A percentile compares a stretch with the other conserved stretches of the same genome.
Conservation (phyloP, 345 rosid genomes). For the Carallia brachiata region DNA sequence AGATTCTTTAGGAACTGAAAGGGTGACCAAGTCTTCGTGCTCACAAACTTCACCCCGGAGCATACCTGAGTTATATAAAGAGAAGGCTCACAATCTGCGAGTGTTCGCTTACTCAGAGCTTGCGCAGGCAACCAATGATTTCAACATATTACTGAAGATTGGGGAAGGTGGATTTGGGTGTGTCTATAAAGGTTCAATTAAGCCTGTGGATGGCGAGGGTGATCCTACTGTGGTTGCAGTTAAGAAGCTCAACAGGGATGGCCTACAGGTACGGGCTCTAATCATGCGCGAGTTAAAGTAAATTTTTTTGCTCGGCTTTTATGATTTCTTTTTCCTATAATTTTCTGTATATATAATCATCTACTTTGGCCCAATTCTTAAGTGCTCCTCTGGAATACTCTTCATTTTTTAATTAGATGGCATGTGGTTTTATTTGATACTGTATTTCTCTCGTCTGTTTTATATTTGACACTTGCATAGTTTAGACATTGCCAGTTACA, state of each 20-base stretch:
- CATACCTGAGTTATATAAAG: slow-evolving; percentile 61
- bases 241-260: slow-evolving; percentile 69
- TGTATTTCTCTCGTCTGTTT: too few relatives aligned
- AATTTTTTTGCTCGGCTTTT: too few relatives aligned
- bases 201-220: slow-evolving; percentile 41
- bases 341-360: too few relatives aligned
- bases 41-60: slow-evolving; percentile 55
- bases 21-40: slow-evolving; percentile 41
- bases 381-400: too few relatives aligned
- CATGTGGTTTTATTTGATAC: too few relatives aligned
- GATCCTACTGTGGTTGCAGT: slow-evolving; percentile 61
- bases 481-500: too few relatives aligned
- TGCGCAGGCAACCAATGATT: slow-evolving; percentile 59
- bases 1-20: slow-evolving; percentile 23
- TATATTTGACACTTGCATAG: too few relatives aligned
- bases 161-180: slow-evolving; percentile 94
- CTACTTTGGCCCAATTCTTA: too few relatives aligned
- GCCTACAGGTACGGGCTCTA: slow-evolving; percentile 55
- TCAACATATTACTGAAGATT: slow-evolving; percentile 57
- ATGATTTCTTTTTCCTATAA: too few relatives aligned
- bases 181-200: slow-evolving; percentile 68
- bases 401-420: too few relatives aligned
- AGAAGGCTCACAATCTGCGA: slow-evolving; percentile 60
- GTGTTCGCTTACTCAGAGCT: slow-evolving; percentile 74
- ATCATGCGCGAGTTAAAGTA: neutral